phyloP scores from a whole-genome alignment of 331 rosid genomes.

The Arachis monticola region DNA sequence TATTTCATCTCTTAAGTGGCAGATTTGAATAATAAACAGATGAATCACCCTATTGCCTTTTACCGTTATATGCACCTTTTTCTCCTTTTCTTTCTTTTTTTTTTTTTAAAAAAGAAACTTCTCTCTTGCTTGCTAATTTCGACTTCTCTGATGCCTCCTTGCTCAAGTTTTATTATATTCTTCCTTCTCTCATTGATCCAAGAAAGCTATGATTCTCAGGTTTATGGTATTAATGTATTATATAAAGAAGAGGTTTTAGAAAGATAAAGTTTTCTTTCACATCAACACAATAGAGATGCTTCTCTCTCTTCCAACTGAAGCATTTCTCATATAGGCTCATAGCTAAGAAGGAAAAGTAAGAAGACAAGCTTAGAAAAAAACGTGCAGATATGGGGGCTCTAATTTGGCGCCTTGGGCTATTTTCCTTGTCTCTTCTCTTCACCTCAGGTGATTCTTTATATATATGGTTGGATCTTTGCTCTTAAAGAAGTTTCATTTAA shows the following conservation, averaged over 20 bases:
- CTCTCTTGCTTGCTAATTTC: slow-evolving; percentile 88
- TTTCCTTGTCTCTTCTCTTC: slow-evolving; percentile 62
- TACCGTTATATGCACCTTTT: slow-evolving; percentile 49
- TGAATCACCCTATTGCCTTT: slow-evolving; percentile 55
- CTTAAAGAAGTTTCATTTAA: not conserved
- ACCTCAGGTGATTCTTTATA: slow-evolving; percentile 63
- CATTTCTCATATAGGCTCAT: slow-evolving; percentile 35
- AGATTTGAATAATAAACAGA: slow-evolving; percentile 57
- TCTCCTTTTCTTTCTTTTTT: slow-evolving; percentile 38
- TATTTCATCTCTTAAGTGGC: slow-evolving; percentile 35
- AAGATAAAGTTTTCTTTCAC: slow-evolving; percentile 46
- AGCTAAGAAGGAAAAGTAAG: slow-evolving; percentile 44
- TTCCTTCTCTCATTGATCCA: slow-evolving; percentile 76
- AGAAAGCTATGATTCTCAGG: slow-evolving; percentile 84
- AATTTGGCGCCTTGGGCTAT: slow-evolving; percentile 50
- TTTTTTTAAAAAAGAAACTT: slow-evolving; percentile 30
- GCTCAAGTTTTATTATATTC: slow-evolving; percentile 98
- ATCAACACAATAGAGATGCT: slow-evolving; percentile 40
- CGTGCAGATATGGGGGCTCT: slow-evolving; percentile 63
- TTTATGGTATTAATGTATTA: slow-evolving; percentile 30
- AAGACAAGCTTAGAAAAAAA: slow-evolving; percentile 40
- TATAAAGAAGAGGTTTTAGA: slow-evolving; percentile 42
- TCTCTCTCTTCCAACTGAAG: slow-evolving; percentile 36
- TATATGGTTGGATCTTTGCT: slow-evolving; percentile 7
- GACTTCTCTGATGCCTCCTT: slow-evolving; percentile 74